Conservation (phyloP, 495 filamentous ascomycete species). For the Neurospora pannonica region DNA sequence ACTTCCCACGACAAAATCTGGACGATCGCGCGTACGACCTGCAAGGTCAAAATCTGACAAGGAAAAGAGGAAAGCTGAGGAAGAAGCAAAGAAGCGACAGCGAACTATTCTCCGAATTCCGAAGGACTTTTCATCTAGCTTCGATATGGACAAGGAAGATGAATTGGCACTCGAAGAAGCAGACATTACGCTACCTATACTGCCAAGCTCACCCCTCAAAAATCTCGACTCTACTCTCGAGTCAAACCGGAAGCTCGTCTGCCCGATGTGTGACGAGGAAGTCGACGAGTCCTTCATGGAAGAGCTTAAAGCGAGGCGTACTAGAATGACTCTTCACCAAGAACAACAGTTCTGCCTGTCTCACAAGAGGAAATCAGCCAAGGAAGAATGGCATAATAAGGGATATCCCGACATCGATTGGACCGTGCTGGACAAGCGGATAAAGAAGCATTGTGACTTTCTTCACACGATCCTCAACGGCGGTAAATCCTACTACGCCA, state of each 20-base stretch:
- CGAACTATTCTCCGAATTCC: no score
- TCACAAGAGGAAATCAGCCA: conserved; percentile 53
- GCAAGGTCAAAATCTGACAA: no score
- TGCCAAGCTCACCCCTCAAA: no score
- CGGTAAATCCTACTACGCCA: conserved; percentile 51
- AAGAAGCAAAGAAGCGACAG: no score
- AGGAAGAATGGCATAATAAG: conserved; percentile 48
- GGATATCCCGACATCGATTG: conserved; percentile 78
- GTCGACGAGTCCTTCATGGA: conserved; percentile 46
- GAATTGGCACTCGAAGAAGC: no score
- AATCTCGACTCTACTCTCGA: no score
- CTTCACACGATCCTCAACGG: conserved; percentile 53
- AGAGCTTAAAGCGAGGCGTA: conserved; percentile 32
- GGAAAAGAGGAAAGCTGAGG: no score
- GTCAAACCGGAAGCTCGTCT: conserved; percentile 24
- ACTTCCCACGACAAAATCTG: no score
- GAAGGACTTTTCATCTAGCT: no score
- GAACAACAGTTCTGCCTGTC: conserved; percentile 62
- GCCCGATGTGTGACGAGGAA: conserved; percentile 59
- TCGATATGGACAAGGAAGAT: no score
- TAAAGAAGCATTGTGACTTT: conserved; percentile 43
- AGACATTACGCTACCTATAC: no score
- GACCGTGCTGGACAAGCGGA: conserved; percentile 53
- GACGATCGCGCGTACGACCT: no score
- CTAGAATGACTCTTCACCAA: conserved; percentile 48